Conservation (phyloP, 1,284 basidiomycete genomes). For the Pterulicium gracile region DNA sequence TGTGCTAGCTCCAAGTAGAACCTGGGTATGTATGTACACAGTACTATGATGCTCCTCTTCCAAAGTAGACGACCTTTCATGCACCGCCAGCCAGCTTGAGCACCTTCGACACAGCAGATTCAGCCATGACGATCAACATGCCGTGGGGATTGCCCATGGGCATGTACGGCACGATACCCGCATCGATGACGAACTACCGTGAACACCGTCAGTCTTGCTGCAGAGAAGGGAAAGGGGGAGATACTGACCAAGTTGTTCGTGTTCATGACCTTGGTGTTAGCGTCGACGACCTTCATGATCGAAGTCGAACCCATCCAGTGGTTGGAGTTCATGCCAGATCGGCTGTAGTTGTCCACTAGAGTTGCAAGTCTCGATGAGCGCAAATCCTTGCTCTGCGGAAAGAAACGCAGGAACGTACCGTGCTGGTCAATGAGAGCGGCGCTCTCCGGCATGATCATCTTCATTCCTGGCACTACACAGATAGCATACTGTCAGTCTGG, state of each 20-base stretch:
- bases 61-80: constrained; percentile 5
- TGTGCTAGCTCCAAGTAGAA: too few species aligned
- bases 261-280: constrained; percentile 43
- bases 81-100: constrained; percentile 17
- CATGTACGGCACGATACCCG: constrained; percentile 6
- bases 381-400: neutral
- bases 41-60: neutral
- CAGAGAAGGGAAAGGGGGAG: neutral
- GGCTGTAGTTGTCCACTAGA: constrained; percentile 37
- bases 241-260: constrained; percentile 42
- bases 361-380: too few species aligned
- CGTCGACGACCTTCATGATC: constrained; percentile 47
- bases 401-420: constrained; percentile 22
- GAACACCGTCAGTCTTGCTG: too few species aligned
- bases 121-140: constrained; percentile 17
- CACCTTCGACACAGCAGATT: constrained; percentile 17
- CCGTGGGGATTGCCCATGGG: constrained; percentile 17
- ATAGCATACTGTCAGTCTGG: constrained; percentile 3
- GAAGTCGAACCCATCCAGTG: constrained; percentile 47
- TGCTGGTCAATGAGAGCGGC: constrained; percentile 40
- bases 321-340: constrained; percentile 36
- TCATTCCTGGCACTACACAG: constrained; percentile 32
- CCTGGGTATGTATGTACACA: too few species aligned
- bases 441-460: constrained; percentile 48
- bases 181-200: constrained; percentile 1